phyloP scores from a whole-genome alignment of 192 early-diverging fungal species.

The Backusella circina region DNA sequence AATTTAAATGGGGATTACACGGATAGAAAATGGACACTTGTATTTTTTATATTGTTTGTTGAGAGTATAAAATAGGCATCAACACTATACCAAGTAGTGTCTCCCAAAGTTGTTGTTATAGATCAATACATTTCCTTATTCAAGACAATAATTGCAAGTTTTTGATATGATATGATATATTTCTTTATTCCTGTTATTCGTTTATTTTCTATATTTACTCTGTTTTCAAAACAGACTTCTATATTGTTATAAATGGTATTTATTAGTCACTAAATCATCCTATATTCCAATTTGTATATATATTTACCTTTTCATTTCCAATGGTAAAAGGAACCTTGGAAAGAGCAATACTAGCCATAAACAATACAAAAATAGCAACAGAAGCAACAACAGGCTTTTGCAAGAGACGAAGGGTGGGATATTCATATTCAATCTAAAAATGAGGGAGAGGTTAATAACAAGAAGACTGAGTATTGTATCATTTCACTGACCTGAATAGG shows the following conservation, averaged over 20 bases:
- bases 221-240: slow-evolving; percentile 2
- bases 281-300: slow-evolving; percentile 10
- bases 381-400: slow-evolving; percentile 63
- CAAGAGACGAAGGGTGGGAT: slow-evolving; percentile 38
- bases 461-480: neutral
- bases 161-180: neutral
- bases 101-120: too few species aligned
- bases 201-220: neutral
- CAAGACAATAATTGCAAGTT: neutral
- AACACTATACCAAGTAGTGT: too few species aligned
- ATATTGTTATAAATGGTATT: neutral
- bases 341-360: slow-evolving; percentile 50
- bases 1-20: too few species aligned
- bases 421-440: slow-evolving; percentile 51
- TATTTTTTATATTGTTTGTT: too few species aligned
- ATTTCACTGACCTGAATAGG: slow-evolving; percentile 32
- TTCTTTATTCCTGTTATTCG: neutral
- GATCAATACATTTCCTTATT: too few species aligned
- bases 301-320: slow-evolving; percentile 29
- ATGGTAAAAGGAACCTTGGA: slow-evolving; percentile 59
- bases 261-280: neutral
- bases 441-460: neutral
- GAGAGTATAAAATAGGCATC: too few species aligned
- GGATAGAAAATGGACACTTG: too few species aligned
- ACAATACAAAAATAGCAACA: slow-evolving; percentile 45